Evolutionary conservation across 257 asterid species (phyloP).

Genomic region (Ophiorrhiza pumila): DNA sequence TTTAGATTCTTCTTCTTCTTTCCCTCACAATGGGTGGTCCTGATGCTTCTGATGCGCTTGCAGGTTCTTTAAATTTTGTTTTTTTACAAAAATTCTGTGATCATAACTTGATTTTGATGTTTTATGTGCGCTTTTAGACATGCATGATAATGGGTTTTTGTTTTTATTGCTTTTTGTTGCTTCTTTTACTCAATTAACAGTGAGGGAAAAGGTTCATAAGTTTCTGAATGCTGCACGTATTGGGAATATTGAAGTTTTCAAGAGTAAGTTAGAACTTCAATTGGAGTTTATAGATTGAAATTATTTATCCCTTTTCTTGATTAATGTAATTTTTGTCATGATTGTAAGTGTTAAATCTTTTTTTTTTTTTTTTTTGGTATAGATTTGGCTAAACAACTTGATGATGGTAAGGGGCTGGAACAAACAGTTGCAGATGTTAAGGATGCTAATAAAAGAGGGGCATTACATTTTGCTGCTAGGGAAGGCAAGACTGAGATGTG

Average conservation of each 20-base stretch:
- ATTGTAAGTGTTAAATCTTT: not conserved
- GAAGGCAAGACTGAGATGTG: slow-evolving; percentile 88
- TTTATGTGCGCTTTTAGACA: not conserved
- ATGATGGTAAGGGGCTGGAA: slow-evolving; percentile 74
- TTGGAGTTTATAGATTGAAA: not conserved
- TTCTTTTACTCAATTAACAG: slow-evolving; percentile 33
- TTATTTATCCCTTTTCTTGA: not conserved
- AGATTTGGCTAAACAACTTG: slow-evolving; percentile 71
- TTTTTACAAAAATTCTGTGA: not conserved
- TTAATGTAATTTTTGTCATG: not conserved
- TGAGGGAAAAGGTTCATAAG: slow-evolving; percentile 62
- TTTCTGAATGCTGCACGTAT: slow-evolving; percentile 72
- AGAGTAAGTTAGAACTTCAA: slow-evolving; percentile 42
- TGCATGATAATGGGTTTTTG: not conserved
- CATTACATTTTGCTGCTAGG: slow-evolving; percentile 89
- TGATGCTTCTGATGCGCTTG: slow-evolving; percentile 87
- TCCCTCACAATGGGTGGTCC: slow-evolving; percentile 34
- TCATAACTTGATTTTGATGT: not conserved
- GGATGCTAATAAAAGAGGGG: slow-evolving; percentile 98
- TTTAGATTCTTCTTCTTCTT: too few relatives aligned
- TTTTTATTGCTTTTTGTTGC: not conserved
- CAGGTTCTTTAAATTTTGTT: slow-evolving; percentile 39
- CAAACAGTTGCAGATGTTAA: slow-evolving; percentile 68
- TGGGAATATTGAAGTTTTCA: slow-evolving; percentile 65
- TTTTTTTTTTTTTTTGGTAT: slow-evolving; percentile 5